These are phyloP conservation scores for Canavalia gladiata DNA, from an alignment of 306 rosid genomes.

Conservation along the genomic window DNA sequence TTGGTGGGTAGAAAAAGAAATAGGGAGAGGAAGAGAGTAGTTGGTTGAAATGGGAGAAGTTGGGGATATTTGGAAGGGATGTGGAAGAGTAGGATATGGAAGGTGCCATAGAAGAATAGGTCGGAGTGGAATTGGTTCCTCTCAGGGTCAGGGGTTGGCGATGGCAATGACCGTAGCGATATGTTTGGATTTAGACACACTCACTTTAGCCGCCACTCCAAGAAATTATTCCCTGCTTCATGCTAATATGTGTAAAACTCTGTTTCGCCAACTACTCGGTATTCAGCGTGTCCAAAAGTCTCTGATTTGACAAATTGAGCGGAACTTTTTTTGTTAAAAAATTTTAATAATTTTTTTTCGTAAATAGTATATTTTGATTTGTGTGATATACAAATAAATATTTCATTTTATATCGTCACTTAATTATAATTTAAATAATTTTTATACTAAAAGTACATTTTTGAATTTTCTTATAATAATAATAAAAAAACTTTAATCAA, in stretches of 20 bases:
- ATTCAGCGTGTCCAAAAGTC: too few relatives aligned
- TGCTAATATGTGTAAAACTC: too few relatives aligned
- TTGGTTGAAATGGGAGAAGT: slow-evolving; percentile 16
- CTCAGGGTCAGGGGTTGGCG: neutral
- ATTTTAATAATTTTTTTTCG: too few relatives aligned
- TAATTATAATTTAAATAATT: too few relatives aligned
- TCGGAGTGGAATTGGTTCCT: neutral
- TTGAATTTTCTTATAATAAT: too few relatives aligned
- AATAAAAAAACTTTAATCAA: too few relatives aligned
- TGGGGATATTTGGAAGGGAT: slow-evolving; percentile 42
- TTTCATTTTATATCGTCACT: too few relatives aligned
- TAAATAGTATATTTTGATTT: too few relatives aligned
- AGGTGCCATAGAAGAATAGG: slow-evolving; percentile 55
- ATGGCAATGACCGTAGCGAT: neutral
- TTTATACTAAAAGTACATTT: too few relatives aligned
- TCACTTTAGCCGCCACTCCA: slow-evolving; percentile 33
- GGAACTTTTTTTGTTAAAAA: too few relatives aligned
- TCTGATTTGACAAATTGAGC: too few relatives aligned
- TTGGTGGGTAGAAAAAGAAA: slow-evolving; percentile 32
- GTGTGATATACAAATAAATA: too few relatives aligned
- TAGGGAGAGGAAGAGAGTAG: slow-evolving; percentile 23
- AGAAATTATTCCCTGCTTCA: neutral
- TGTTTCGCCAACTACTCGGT: neutral
- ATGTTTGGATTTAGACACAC: neutral
- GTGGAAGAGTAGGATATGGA: slow-evolving; percentile 34